A percentile compares a stretch with the other conserved stretches of the same genome.
Evolutionary conservation across 73 alveolate species (phyloP).

Genomic region (Effrenium voratum): DNA sequence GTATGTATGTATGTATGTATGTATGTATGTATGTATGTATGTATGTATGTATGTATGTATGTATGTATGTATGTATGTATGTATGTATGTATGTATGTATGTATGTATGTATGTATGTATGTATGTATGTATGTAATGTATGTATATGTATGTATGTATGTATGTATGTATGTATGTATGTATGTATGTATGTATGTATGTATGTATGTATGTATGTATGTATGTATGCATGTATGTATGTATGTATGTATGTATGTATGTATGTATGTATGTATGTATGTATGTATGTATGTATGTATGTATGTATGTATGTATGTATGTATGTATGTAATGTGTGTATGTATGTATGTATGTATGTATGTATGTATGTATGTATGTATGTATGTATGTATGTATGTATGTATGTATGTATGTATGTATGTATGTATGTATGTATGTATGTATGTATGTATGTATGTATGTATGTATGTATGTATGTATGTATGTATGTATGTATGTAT

Average conservation of each 20-base stretch:
- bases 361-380: background rate
- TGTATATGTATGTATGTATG: background rate
- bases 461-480: background rate
- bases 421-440: background rate
- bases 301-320: background rate
- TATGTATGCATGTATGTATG: background rate
- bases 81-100: background rate
- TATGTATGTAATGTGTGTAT: background rate
- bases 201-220: background rate
- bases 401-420: background rate
- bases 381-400: background rate
- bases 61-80: background rate
- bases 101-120: background rate
- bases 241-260: background rate
- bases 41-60: background rate
- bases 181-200: background rate
- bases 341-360: too few relatives aligned
- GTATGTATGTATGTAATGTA: background rate
- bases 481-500: background rate
- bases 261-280: background rate
- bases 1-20: background rate
- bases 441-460: background rate
- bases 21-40: background rate
- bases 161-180: background rate
- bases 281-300: background rate